These are phyloP conservation scores for Phytophthora kernoviae DNA, from an alignment of 352 stramenopile genomes.

Conservation along the genomic window DNA sequence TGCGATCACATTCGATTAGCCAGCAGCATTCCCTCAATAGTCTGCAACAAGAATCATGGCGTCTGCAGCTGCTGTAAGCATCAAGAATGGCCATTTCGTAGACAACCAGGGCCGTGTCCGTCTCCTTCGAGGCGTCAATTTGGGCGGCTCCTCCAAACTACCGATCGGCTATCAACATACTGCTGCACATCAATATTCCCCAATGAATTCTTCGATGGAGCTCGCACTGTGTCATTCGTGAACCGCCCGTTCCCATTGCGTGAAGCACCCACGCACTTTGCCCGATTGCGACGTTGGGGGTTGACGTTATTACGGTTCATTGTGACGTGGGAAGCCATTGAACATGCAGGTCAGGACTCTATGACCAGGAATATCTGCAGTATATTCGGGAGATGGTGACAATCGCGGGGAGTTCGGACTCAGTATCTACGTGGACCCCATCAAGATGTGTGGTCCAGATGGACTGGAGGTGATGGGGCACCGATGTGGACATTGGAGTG, in stretches of 20 bases:
- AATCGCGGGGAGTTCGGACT: slow-evolving; percentile 68
- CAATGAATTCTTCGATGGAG: slow-evolving; percentile 58
- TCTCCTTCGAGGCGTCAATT: slow-evolving; percentile 87
- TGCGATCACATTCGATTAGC: no score
- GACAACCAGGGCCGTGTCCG: slow-evolving; percentile 75
- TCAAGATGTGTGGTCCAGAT: slow-evolving; percentile 93
- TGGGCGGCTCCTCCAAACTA: slow-evolving; percentile 90
- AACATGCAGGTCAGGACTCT: slow-evolving; percentile 84
- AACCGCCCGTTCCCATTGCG: slow-evolving; percentile 83
- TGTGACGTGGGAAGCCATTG: slow-evolving; percentile 91
- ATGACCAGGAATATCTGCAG: slow-evolving; percentile 84
- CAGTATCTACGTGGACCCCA: slow-evolving; percentile 90
- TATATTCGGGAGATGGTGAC: slow-evolving; percentile 76
- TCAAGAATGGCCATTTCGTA: slow-evolving; percentile 81
- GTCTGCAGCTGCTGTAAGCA: slow-evolving; percentile 15
- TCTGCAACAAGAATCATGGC: neutral
- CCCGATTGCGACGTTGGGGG: slow-evolving; percentile 79
- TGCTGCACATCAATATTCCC: slow-evolving; percentile 39
- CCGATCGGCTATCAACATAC: slow-evolving; percentile 50
- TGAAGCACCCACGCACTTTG: slow-evolving; percentile 82
- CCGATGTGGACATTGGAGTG: slow-evolving; percentile 89
- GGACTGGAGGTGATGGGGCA: slow-evolving; percentile 88
- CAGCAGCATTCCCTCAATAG: neutral
- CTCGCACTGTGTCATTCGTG: slow-evolving; percentile 61
- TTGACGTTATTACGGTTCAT: slow-evolving; percentile 86